Evolutionary conservation across 306 rosid genomes (phyloP), one percentile per base, ranked within the genome.

Genomic region (Acacia confusa): DNA sequence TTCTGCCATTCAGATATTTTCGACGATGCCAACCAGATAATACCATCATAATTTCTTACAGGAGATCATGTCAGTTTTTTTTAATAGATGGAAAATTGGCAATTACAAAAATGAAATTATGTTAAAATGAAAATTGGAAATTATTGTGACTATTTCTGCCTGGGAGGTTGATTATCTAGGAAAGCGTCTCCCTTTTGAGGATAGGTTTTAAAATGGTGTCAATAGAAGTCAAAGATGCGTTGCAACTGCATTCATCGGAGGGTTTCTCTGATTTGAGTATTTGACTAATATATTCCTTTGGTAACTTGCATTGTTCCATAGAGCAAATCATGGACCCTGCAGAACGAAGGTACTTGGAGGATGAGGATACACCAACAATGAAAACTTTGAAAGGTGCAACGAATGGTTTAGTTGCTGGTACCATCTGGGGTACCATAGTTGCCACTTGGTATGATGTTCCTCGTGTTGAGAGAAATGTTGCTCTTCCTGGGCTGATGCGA

Each of bases 361-460:
- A 95, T 48, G 97, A 95, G 13, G 96, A 93, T 85, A 75, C 90
- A 3, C 76, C 96, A 47, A 16, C 75, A 20, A 84, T 86, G 93
- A 95, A 93, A 87, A 92, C 94, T 58, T 41, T 89, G 19, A 93
- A 93, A 89, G 99, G 97, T 70, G 96, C 99, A 19, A 93, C 97
- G 0, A 88, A 85, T 28, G 99, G 99, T 78, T 89, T 95, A 34
- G 91, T 86, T 76, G 22, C 97, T 25, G 99, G 98, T 57, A 90
- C 96, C 25, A 82, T 95, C 76, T 95, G 90, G 86, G 99, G 99
- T 50, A 89, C 99, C 79, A 75, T 90, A 19, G 98, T 85, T 78
- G 99, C 98, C 41, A 90, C 96, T 69, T 95, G 99, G 99, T 55
- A 88, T 36, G 99, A 95, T 76, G 97, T 95, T 75, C 98, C 98